These are phyloP conservation scores for Auricularia auricula-judae DNA, from an alignment of 768 basidiomycete species.

Conservation along the genomic window DNA sequence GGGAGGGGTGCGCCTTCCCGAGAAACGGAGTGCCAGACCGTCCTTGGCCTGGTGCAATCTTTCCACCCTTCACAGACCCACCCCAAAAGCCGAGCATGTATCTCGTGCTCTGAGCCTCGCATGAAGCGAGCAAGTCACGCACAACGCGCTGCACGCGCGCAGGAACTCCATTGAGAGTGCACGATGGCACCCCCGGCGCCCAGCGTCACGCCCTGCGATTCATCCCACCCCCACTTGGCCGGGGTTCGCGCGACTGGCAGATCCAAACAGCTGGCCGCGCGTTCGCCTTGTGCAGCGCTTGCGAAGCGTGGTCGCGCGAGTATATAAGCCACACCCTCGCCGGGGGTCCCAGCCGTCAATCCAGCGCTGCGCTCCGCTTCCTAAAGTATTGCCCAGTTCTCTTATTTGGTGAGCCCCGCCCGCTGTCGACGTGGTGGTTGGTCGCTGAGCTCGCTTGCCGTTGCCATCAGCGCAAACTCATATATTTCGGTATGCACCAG, in stretches of 20 bases:
- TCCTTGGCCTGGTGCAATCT: background rate
- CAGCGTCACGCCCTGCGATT: background rate
- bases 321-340: background rate
- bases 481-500: background rate
- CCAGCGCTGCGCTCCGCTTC: background rate
- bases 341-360: background rate
- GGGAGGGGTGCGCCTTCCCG: no score
- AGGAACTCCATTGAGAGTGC: background rate
- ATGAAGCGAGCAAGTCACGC: conserved; percentile 21
- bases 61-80: background rate
- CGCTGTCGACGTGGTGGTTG: no score
- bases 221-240: background rate
- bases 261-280: background rate
- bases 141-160: conserved; percentile 24
- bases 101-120: background rate
- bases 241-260: background rate
- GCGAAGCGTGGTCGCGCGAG: background rate
- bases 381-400: background rate
- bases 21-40: no score
- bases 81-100: background rate
- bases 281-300: background rate
- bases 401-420: no score
- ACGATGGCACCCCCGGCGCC: background rate
- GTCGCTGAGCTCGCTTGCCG: no score
- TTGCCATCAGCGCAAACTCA: background rate